Conservation (phyloP, 257 asterid species). For the Solanum appendiculatum region DNA sequence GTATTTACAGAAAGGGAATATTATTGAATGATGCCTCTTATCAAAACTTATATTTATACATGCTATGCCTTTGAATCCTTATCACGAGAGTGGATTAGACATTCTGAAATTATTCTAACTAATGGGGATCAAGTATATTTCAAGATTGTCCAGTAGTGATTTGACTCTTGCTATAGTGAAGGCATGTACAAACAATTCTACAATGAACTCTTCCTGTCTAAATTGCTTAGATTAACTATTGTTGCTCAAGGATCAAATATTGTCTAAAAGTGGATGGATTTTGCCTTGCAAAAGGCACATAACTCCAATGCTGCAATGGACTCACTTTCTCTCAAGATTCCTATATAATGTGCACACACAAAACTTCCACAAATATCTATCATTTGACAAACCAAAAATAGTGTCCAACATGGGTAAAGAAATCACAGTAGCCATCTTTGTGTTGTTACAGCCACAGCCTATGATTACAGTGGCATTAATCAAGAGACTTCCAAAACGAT, state of each 20-base stretch:
- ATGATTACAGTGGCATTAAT: background rate
- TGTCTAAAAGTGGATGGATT: background rate
- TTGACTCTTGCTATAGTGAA: background rate
- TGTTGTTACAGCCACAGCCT: background rate
- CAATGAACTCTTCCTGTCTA: too few species aligned
- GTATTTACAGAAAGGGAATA: background rate
- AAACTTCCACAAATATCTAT: background rate
- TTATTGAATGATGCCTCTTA: too few species aligned
- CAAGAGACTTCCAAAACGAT: background rate
- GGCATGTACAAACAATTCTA: background rate
- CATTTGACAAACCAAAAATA: background rate
- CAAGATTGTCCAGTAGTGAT: background rate
- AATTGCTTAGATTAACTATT: background rate
- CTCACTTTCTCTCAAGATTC: background rate
- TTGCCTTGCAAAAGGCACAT: background rate
- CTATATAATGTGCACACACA: background rate
- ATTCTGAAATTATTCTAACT: background rate
- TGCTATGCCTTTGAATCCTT: background rate
- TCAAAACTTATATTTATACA: background rate
- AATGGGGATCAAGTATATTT: background rate
- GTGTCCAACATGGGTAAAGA: background rate
- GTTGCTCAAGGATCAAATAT: background rate
- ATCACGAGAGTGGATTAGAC: background rate
- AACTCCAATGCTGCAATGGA: background rate
- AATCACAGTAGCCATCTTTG: background rate